A percentile compares a stretch with the other conserved stretches of the same genome.
phyloP scores from a whole-genome alignment of 306 rosid genomes.

The Cucumis sativus region DNA sequence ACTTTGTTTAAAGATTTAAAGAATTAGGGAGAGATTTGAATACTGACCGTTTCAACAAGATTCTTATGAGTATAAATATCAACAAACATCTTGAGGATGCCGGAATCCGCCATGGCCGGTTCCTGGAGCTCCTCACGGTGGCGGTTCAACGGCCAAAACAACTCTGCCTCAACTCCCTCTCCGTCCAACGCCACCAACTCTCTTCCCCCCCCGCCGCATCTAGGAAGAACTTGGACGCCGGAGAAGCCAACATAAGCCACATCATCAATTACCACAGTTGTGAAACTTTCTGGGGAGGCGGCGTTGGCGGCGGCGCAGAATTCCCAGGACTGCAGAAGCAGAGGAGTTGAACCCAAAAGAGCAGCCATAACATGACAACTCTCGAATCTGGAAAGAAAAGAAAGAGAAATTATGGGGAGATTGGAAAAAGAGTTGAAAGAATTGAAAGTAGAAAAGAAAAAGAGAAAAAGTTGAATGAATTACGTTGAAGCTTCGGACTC shows the following conservation, averaged over 20 bases:
- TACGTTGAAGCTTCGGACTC: conserved; percentile 3
- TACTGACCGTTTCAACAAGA: conserved; percentile 46
- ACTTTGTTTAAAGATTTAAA: not conserved
- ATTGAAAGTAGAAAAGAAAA: not conserved
- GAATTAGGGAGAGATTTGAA: not conserved
- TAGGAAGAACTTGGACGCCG: conserved; percentile 21
- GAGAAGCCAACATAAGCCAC: conserved; percentile 60
- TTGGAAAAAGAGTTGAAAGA: not conserved
- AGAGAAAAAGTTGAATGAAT: not conserved
- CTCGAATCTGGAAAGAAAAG: conserved; percentile 42
- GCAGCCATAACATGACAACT: conserved; percentile 58
- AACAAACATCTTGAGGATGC: conserved; percentile 32
- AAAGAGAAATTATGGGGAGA: not conserved
- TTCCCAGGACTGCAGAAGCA: conserved; percentile 67
- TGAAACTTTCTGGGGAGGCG: conserved; percentile 19
- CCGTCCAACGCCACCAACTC: conserved; percentile 26
- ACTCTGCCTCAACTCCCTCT: not conserved
- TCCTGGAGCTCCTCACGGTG: conserved; percentile 23
- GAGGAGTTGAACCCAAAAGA: conserved; percentile 51
- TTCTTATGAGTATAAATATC: conserved; percentile 15
- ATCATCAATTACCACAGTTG: conserved; percentile 20
- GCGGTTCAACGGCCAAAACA: conserved; percentile 23
- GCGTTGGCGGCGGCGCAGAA: conserved; percentile 46
- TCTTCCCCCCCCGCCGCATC: conserved; percentile 13
- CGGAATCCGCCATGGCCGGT: conserved; percentile 53